Conservation (phyloP, 257 asterid genomes). For the Lithospermum erythrorhizon region DNA sequence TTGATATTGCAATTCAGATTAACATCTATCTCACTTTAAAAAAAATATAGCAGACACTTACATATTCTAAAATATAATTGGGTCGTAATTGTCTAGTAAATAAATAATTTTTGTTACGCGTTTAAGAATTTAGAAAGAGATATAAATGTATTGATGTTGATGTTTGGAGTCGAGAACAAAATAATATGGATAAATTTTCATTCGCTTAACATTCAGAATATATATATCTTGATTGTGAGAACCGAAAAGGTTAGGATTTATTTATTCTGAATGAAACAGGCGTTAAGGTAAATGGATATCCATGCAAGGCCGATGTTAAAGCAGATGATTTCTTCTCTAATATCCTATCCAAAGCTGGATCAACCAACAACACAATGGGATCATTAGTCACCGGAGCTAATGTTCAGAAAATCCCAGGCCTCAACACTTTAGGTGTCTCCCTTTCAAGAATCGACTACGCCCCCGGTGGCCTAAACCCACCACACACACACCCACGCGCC, state of each 20-base stretch:
- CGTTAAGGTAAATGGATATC: slow-evolving; percentile 38
- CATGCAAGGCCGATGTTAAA: slow-evolving; percentile 39
- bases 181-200: no score
- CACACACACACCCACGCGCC: slow-evolving; percentile 71
- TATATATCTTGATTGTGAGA: no score
- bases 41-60: no score
- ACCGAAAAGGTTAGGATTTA: no score
- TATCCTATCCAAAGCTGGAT: slow-evolving; percentile 32
- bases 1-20: no score
- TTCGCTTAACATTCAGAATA: no score
- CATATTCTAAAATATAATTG: not conserved
- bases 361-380: slow-evolving; percentile 37
- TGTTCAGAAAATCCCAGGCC: slow-evolving; percentile 52
- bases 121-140: no score
- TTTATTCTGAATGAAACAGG: slow-evolving; percentile 28
- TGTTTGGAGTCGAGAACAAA: no score
- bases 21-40: no score
- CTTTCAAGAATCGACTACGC: slow-evolving; percentile 43
- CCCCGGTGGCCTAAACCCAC: slow-evolving; percentile 51
- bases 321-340: slow-evolving; percentile 51
- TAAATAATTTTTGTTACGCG: no score
- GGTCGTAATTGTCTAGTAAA: not conserved
- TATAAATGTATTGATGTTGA: no score
- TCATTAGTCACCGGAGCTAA: slow-evolving; percentile 48
- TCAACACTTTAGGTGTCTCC: slow-evolving; percentile 68